phyloP scores from a whole-genome alignment of 352 stramenopile species.

The Pythium volutum region DNA sequence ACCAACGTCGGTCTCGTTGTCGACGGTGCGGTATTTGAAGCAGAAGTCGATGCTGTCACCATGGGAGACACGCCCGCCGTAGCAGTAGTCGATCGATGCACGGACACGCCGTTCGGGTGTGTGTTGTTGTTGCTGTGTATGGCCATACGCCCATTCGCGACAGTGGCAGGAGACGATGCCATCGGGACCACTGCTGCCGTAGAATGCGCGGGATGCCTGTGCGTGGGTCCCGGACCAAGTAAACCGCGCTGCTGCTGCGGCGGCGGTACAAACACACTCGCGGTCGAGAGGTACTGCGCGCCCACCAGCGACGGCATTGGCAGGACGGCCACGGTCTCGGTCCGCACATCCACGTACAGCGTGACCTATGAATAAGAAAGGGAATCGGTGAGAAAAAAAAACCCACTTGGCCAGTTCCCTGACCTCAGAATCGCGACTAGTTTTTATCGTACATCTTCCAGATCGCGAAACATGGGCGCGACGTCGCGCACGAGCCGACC shows the following conservation, averaged over 20 bases:
- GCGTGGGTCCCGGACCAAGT: neutral
- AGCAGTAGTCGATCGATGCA: neutral
- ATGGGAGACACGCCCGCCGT: neutral
- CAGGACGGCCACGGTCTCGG: neutral
- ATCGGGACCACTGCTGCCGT: neutral
- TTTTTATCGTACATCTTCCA: constrained; percentile 4
- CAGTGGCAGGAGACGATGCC: too few relatives aligned
- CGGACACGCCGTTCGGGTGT: neutral
- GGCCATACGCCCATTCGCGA: neutral
- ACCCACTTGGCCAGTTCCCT: neutral
- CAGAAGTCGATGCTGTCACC: neutral
- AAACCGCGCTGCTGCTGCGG: neutral
- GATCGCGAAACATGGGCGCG: constrained; percentile 17
- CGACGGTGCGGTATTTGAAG: neutral
- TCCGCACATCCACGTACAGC: neutral
- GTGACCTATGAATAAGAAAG: constrained; percentile 3
- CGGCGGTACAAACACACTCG: neutral
- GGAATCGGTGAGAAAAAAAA: neutral
- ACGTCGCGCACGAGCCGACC: constrained; percentile 11
- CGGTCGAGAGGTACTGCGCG: neutral
- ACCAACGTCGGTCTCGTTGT: neutral
- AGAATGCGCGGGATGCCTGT: neutral
- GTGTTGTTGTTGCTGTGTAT: neutral
- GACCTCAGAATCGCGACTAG: neutral
- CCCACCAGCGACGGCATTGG: neutral